Conservation (phyloP, 2,329 filamentous ascomycete species). For the Grosmannia huntii region DNA sequence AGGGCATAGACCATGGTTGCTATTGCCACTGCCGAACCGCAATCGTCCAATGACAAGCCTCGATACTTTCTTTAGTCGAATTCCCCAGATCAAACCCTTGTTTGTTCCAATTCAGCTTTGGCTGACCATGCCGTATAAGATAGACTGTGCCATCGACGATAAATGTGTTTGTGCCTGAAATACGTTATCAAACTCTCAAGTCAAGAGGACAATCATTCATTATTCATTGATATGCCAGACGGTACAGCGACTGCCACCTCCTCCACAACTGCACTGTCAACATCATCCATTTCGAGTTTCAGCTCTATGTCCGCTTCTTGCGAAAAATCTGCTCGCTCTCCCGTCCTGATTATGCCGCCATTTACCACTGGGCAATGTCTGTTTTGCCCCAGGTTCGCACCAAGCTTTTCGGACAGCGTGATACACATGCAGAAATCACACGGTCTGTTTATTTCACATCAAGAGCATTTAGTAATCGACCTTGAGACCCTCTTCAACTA, state of each 20-base stretch:
- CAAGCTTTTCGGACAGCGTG: conserved; percentile 23
- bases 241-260: neutral
- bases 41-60: neutral
- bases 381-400: conserved; percentile 25
- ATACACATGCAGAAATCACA: conserved; percentile 36
- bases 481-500: conserved; percentile 33
- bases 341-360: neutral
- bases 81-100: too few relatives aligned
- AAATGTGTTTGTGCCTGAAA: too few relatives aligned
- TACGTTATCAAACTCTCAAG: too few relatives aligned
- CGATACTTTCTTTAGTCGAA: neutral
- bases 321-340: neutral
- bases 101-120: neutral
- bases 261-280: neutral
- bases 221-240: too few relatives aligned
- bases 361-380: conserved; percentile 24
- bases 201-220: too few relatives aligned
- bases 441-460: conserved; percentile 29
- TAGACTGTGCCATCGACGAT: too few relatives aligned
- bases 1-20: too few relatives aligned
- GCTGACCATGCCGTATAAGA: neutral
- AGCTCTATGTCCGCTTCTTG: neutral
- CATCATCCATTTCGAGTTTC: neutral
- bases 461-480: conserved; percentile 28
- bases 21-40: neutral